Base-by-base conservation (phyloP, 768 basidiomycete species). In the Mycena chlorophos region DNA sequence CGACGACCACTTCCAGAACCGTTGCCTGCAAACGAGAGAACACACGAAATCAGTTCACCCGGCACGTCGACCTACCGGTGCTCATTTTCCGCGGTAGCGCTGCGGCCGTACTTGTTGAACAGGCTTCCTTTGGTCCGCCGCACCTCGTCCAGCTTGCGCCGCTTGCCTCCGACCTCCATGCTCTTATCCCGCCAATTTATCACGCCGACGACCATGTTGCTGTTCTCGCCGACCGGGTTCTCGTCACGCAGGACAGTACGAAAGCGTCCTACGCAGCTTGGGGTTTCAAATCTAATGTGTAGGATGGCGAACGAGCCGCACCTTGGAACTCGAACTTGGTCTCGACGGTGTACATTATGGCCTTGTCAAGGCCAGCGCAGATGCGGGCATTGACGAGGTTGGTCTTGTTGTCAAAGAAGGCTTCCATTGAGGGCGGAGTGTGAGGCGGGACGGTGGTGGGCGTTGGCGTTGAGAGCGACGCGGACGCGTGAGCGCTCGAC, bases 151-250 rank as follows among this genome's bases (percentile, higher is more conserved):
- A 79, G 51, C 30, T 67, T 64, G 51, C 71, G 74, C 53, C 68
- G 70, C n/a, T 72, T 67, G 0, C 79, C 79, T 30, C 68, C 57
- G 12, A 81, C 67, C 63, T 81, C 79, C 37, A 83, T 71, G 10
- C 65, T 65, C 65, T 76, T 76, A 38, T 80, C 78, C 52, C 69
- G 71, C 81, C 81, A 83, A 57, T 79, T 71, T 25, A 83, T 80
- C 23, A 69, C 71, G 2, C 76, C 81, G 4, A 79, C 79, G 23
- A 68, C 57, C 2, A 62, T 14, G 2, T 53, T 61, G 1, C 68
- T 56, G 5, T 69, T 52, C 17, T 71, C 71, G 4, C 62, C 64
- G 1, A 70, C 63, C 3, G 81, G 79, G 60, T 83, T 81, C 50
- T 71, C 72, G 56, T 83, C 81, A 51, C 71, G 69, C 49, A 83